phyloP scores from a whole-genome alignment of 1,284 basidiomycete genomes.

The Sanguinoderma infundibulare region DNA sequence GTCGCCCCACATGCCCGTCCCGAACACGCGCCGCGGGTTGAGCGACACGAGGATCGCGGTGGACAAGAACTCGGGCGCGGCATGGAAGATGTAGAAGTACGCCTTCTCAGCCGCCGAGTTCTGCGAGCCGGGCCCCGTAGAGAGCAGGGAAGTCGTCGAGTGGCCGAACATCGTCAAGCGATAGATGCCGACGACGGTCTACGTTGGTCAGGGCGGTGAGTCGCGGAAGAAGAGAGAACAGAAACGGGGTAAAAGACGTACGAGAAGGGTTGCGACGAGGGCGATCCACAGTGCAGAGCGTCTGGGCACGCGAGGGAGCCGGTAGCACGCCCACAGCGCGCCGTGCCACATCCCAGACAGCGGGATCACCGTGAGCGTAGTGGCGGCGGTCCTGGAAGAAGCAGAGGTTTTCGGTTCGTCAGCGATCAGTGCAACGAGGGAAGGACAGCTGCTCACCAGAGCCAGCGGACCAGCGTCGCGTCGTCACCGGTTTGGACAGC shows the following conservation, averaged over 20 bases:
- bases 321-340: conserved; percentile 8
- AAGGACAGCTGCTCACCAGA: neutral
- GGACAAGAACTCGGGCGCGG: conserved; percentile 46
- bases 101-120: conserved; percentile 33
- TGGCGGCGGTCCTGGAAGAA: conserved; percentile 18
- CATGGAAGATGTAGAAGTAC: conserved; percentile 49
- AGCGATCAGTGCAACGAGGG: no score
- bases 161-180: conserved; percentile 3
- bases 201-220: no score
- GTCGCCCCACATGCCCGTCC: conserved; percentile 43
- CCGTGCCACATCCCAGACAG: neutral
- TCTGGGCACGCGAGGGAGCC: conserved; percentile 13
- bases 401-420: no score
- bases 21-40: conserved; percentile 43
- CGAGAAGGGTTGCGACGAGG: conserved; percentile 10
- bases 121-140: conserved; percentile 11
- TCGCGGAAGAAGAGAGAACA: neutral
- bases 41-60: conserved; percentile 36
- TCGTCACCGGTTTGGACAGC: conserved; percentile 23
- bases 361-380: conserved; percentile 12
- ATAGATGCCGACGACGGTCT: conserved; percentile 6
- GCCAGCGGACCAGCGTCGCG: conserved; percentile 26
- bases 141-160: conserved; percentile 10
- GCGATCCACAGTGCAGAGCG: conserved; percentile 7
- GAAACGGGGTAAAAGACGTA: neutral